Evolutionary conservation across 208 protist genomes (phyloP), one percentile per base, ranked within the genome.

Genomic region (Acanthamoeba polyphaga): DNA sequence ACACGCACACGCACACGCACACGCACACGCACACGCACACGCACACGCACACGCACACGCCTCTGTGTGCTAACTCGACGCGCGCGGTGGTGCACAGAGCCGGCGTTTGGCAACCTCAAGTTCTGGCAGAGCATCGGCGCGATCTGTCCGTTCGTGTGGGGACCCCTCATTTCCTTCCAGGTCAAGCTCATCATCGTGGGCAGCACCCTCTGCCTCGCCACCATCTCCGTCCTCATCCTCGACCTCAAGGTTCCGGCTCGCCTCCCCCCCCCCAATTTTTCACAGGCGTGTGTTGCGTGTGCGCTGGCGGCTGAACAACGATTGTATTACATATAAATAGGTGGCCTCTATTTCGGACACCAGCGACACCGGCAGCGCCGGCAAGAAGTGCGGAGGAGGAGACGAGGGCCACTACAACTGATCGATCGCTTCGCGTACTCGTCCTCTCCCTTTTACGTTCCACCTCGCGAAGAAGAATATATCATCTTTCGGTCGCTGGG

Each of bases 161-260:
- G 84, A 15, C 84, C 84, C n/a, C 34, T 90, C 13, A 13, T 90
- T 7, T 22, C 58, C 7, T 68, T 90, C 29, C 51, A 68, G 29
- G n/a, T 29, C 24, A 90, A 90, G 84, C 49, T 90, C 29, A 68
- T 90, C 84, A 38, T 90, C 8, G 2, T 90, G 84, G 84, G 49
- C n/a, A 68, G 55, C 34, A 51, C 43, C n/a, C 84, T 90, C 84
- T 90, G 49, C 34, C 34, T 90, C 43, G 46, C 84, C 84, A 68
- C 43, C 8, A 12, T 38, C 43, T 90, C 55, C 34, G 84, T 90
- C 29, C 34, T 90, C 29, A 49, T 90, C 29, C 58, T 90, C 34
- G 84, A 90, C 29, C 58, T 90, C 74, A 84, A 84, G 74, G 74
- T n/a, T n/a, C n/a, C n/a, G n/a, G n/a, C n/a, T n/a, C n/a, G n/a